Percentiles rank a stretch among this genome's conserved stretches.
These are phyloP conservation scores for Naganishia friedmannii DNA, from an alignment of 768 basidiomycete genomes.

Conservation along the genomic window DNA sequence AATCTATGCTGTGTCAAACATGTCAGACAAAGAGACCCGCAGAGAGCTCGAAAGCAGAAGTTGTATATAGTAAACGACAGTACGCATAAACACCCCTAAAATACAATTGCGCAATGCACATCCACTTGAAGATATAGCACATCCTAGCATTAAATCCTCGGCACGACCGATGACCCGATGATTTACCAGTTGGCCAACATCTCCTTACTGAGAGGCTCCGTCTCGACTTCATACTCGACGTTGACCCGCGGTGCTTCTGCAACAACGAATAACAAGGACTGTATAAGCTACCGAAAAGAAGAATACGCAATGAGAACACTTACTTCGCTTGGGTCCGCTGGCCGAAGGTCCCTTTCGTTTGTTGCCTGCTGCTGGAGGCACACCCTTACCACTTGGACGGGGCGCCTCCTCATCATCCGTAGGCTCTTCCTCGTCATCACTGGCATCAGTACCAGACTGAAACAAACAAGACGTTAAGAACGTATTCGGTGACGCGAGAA, in stretches of 20 bases:
- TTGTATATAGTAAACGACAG: not conserved
- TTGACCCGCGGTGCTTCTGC: constrained; percentile 77
- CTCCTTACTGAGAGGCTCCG: constrained; percentile 58
- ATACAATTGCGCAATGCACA: not conserved
- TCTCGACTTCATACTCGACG: constrained; percentile 94
- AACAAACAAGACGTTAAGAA: constrained; percentile 3
- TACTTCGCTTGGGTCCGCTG: constrained; percentile 38
- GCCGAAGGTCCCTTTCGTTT: constrained; percentile 45
- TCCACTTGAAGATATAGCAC: not conserved
- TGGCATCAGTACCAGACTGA: constrained; percentile 48
- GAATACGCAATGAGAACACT: constrained; percentile 5
- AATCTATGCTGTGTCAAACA: too few relatives aligned
- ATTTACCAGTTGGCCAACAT: constrained; percentile 52
- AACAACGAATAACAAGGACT: not conserved
- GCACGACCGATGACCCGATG: not conserved
- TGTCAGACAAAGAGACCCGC: too few relatives aligned
- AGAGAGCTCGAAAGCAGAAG: not conserved
- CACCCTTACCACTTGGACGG: constrained; percentile 59
- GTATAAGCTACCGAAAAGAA: constrained; percentile 1
- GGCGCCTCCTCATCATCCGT: constrained; percentile 56
- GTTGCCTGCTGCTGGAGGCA: constrained; percentile 41
- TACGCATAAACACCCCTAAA: not conserved
- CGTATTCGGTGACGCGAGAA: not conserved
- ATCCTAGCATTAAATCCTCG: not conserved
- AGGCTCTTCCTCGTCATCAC: constrained; percentile 50